Percentiles rank a stretch among this genome's conserved stretches.
Conservation (phyloP, 495 filamentous ascomycete genomes). For the Lasiosphaeriaceae sp. region DNA sequence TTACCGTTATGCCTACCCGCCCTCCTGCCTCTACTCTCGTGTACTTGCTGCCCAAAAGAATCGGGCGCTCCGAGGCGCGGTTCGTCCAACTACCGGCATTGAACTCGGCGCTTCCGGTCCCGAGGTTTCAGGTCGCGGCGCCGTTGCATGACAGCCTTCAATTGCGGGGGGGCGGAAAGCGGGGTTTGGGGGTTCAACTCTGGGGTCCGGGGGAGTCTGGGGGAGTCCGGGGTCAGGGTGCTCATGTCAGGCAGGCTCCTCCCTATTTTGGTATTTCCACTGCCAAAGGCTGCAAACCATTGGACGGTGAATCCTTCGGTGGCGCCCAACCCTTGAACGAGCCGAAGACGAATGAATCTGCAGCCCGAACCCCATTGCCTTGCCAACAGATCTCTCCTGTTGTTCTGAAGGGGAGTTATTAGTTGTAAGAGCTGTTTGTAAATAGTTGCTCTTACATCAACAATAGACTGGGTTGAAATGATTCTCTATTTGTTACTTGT, state of each 20-base stretch:
- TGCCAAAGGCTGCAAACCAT: background rate
- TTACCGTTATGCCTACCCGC: background rate
- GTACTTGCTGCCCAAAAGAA: background rate
- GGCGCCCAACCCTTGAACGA: background rate
- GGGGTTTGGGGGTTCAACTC: background rate
- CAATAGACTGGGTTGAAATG: no score
- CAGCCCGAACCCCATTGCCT: background rate
- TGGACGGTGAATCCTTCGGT: background rate
- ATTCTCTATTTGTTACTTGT: no score
- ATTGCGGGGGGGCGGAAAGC: background rate
- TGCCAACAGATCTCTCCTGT: background rate
- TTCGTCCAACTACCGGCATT: background rate
- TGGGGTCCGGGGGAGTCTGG: background rate
- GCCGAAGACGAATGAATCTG: background rate
- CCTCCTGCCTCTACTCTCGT: no score
- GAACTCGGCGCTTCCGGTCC: background rate
- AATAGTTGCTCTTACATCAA: no score
- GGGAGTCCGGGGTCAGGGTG: background rate
- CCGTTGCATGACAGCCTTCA: background rate
- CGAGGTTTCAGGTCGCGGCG: background rate
- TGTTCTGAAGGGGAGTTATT: no score
- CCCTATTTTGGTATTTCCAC: background rate
- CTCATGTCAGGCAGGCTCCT: background rate
- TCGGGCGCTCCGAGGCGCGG: background rate
- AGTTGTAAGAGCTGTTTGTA: no score